phyloP scores from a whole-genome alignment of 768 basidiomycete genomes.

The Filobasidium floriforme region DNA sequence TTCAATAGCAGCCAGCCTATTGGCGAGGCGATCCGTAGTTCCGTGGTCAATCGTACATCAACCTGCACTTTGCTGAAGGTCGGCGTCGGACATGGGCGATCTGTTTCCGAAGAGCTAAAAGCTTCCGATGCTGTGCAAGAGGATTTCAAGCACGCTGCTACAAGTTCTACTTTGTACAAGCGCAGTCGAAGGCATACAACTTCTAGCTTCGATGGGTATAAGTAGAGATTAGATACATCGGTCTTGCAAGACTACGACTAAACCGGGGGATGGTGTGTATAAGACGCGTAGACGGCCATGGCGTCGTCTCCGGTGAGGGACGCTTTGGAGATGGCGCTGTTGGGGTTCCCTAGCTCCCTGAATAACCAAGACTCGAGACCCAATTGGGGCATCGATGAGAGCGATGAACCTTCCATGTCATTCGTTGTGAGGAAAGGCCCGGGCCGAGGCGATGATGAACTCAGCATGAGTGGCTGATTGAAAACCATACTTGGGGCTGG shows the following conservation, averaged over 20 bases:
- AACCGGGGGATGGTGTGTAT: neutral
- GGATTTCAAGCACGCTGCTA: no score
- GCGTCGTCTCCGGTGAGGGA: neutral
- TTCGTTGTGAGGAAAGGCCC: neutral
- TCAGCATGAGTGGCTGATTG: neutral
- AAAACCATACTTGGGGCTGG: neutral
- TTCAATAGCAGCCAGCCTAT: neutral
- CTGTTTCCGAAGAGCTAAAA: no score
- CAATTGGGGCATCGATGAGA: neutral
- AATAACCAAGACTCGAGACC: conserved; percentile 2
- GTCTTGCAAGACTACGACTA: neutral
- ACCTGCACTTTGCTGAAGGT: no score
- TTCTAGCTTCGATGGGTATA: no score
- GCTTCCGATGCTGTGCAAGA: no score
- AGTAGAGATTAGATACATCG: neutral
- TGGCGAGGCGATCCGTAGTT: neutral
- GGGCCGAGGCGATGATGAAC: neutral
- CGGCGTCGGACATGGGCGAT: no score
- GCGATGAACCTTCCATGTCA: neutral
- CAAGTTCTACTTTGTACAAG: no score
- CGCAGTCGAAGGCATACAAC: neutral
- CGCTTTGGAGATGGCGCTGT: neutral
- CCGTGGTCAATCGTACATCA: no score
- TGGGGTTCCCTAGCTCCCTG: neutral
- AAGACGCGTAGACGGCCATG: neutral